These are phyloP conservation scores for Hypoxylon cercidicola DNA, from an alignment of 495 filamentous ascomycete species.

Conservation along the genomic window DNA sequence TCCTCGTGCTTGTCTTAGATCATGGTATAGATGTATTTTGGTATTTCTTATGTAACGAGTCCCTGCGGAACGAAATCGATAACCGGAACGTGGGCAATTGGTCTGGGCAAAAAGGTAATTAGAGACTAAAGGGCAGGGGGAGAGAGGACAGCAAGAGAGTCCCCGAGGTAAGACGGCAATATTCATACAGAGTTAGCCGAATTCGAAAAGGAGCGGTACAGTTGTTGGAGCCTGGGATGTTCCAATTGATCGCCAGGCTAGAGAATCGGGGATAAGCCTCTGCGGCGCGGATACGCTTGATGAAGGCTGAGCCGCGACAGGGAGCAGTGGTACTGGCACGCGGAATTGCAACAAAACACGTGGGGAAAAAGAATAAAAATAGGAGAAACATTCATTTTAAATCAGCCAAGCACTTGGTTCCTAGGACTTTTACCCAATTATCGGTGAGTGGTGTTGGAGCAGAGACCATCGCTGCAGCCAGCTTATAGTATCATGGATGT, in stretches of 20 bases:
- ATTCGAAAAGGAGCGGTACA: slow-evolving; percentile 22
- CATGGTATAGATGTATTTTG: slow-evolving; percentile 31
- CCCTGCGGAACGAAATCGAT: slow-evolving; percentile 29
- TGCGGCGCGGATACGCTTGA: slow-evolving; percentile 27
- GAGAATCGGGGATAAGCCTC: slow-evolving; percentile 33
- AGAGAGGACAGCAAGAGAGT: slow-evolving; percentile 8
- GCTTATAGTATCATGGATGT: neutral
- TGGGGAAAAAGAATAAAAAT: slow-evolving; percentile 37
- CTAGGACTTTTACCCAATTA: slow-evolving; percentile 25
- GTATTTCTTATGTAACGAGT: neutral
- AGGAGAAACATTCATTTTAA: slow-evolving; percentile 41
- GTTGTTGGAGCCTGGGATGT: slow-evolving; percentile 17
- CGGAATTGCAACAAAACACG: slow-evolving; percentile 29
- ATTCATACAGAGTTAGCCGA: slow-evolving; percentile 18
- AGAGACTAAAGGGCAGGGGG: neutral
- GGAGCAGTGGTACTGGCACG: neutral
- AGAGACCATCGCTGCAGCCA: slow-evolving; percentile 5
- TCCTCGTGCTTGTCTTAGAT: slow-evolving; percentile 30
- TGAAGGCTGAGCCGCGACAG: slow-evolving; percentile 32
- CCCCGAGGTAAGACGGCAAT: slow-evolving; percentile 4
- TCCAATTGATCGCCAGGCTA: slow-evolving; percentile 27
- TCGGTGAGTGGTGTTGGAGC: slow-evolving; percentile 30
- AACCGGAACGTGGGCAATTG: slow-evolving; percentile 15
- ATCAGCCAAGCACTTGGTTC: slow-evolving; percentile 31
- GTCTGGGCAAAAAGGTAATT: slow-evolving; percentile 15